Evolutionary conservation across 2,329 filamentous ascomycete genomes (phyloP).

Genomic region (Colletotrichum nymphaeae): DNA sequence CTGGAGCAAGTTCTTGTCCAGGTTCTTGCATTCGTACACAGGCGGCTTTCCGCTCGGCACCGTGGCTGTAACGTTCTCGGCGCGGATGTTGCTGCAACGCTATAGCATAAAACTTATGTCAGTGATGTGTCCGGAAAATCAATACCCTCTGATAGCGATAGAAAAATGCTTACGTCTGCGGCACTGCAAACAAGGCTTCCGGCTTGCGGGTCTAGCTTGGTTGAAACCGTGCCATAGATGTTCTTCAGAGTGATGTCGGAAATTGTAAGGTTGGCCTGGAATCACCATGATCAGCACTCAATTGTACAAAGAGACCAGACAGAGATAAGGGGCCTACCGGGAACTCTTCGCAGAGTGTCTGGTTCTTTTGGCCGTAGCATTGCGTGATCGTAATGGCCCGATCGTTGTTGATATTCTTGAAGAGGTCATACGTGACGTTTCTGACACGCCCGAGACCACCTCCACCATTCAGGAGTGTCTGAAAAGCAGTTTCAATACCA

Average conservation of each 20-base stretch:
- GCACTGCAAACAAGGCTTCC: conserved; percentile 45
- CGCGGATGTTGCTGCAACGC: conserved; percentile 58
- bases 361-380: conserved; percentile 61
- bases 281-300: neutral
- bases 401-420: conserved; percentile 67
- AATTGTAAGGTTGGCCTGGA: conserved; percentile 39
- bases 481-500: conserved; percentile 60
- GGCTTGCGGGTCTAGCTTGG: conserved; percentile 43
- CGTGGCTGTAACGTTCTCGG: conserved; percentile 56
- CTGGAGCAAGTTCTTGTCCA: conserved; percentile 36
- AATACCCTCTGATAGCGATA: neutral
- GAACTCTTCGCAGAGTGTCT: conserved; percentile 47
- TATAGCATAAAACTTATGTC: conserved; percentile 5
- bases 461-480: conserved; percentile 70
- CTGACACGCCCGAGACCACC: conserved; percentile 65
- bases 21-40: conserved; percentile 56
- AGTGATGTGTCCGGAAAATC: neutral
- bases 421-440: conserved; percentile 73
- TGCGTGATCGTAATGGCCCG: conserved; percentile 72
- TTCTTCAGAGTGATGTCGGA: conserved; percentile 43
- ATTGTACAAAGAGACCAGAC: too few relatives aligned
- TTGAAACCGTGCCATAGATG: conserved; percentile 44
- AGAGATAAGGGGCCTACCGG: conserved; percentile 30
- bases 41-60: conserved; percentile 58
- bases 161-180: conserved; percentile 38